Conservation (phyloP, 2,329 filamentous ascomycete genomes). For the Calonectria pseudoreteaudii region DNA sequence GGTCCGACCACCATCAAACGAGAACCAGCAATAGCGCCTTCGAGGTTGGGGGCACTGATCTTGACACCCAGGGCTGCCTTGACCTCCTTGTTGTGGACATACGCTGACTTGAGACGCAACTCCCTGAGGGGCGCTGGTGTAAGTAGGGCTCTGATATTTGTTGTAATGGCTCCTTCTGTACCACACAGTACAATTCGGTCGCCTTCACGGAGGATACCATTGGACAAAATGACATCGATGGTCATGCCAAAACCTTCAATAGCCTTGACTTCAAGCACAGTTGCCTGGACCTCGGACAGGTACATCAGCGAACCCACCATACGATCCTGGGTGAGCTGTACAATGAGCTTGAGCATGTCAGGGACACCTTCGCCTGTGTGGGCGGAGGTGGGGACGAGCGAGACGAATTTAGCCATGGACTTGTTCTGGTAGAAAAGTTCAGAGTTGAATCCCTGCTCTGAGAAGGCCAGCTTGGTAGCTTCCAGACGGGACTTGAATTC, state of each 20-base stretch:
- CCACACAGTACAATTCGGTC: conserved; percentile 96
- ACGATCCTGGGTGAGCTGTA: conserved; percentile 92
- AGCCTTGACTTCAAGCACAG: conserved; percentile 97
- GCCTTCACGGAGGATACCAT: conserved; percentile 93
- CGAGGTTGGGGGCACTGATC: conserved; percentile 95
- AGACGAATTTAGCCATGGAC: conserved; percentile 93
- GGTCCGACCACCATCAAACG: conserved; percentile 93
- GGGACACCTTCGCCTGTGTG: conserved; percentile 99
- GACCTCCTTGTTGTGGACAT: conserved; percentile 99
- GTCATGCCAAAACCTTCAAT: conserved; percentile 99
- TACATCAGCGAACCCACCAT: conserved; percentile 99
- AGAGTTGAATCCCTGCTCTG: conserved; percentile 97
- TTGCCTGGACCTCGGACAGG: conserved; percentile 96
- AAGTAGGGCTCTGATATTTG: conserved; percentile 92
- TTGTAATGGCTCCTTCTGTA: conserved; percentile 95
- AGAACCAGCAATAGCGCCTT: conserved; percentile 96
- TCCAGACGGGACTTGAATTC: conserved; percentile 93
- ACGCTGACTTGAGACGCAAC: conserved; percentile 92
- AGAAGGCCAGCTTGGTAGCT: conserved; percentile 92
- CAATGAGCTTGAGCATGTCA: conserved; percentile 96
- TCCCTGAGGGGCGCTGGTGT: conserved; percentile 95
- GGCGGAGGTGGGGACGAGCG: conserved; percentile 96
- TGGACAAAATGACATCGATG: conserved; percentile 96
- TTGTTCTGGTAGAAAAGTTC: conserved; percentile 99
- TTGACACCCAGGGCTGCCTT: conserved; percentile 99